Conservation (phyloP, 768 basidiomycete species). For the Kwoniella mangroviensis region DNA sequence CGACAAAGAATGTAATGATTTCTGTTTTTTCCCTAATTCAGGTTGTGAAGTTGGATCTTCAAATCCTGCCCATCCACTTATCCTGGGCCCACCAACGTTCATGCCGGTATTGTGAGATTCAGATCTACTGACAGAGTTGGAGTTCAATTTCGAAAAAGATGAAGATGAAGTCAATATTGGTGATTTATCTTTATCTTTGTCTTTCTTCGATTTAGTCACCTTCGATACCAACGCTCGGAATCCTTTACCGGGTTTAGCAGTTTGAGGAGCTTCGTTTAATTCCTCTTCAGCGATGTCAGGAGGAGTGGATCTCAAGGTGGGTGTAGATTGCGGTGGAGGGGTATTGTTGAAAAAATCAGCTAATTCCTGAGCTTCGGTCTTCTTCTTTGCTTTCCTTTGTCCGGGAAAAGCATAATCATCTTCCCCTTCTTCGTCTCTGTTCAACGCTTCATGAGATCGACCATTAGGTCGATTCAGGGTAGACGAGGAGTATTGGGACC, state of each 20-base stretch:
- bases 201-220: slow-evolving; percentile 61
- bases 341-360: slow-evolving; percentile 49
- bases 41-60: slow-evolving; percentile 20
- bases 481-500: slow-evolving; percentile 14
- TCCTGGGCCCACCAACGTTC: slow-evolving; percentile 3
- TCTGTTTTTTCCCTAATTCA: slow-evolving; percentile 17
- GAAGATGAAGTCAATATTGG: slow-evolving; percentile 1
- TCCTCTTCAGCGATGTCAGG: slow-evolving; percentile 12
- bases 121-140: slow-evolving; percentile 2
- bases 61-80: slow-evolving; percentile 20
- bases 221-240: slow-evolving; percentile 83
- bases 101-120: slow-evolving; percentile 5
- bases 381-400: slow-evolving; percentile 12
- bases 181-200: slow-evolving; percentile 12
- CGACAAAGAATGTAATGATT: slow-evolving; percentile 16
- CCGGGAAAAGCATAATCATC: slow-evolving; percentile 18
- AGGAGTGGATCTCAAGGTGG: slow-evolving; percentile 11
- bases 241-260: slow-evolving; percentile 50
- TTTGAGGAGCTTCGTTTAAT: slow-evolving; percentile 15
- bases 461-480: slow-evolving; percentile 8
- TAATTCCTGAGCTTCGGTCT: slow-evolving; percentile 46
- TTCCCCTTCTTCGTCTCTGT: slow-evolving; percentile 14
- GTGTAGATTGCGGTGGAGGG: slow-evolving; percentile 24
- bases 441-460: slow-evolving; percentile 3
- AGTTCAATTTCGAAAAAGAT: slow-evolving; percentile 6